Conservation (phyloP, 2,329 filamentous ascomycete species). For the Aureobasidium leucospermi region DNA sequence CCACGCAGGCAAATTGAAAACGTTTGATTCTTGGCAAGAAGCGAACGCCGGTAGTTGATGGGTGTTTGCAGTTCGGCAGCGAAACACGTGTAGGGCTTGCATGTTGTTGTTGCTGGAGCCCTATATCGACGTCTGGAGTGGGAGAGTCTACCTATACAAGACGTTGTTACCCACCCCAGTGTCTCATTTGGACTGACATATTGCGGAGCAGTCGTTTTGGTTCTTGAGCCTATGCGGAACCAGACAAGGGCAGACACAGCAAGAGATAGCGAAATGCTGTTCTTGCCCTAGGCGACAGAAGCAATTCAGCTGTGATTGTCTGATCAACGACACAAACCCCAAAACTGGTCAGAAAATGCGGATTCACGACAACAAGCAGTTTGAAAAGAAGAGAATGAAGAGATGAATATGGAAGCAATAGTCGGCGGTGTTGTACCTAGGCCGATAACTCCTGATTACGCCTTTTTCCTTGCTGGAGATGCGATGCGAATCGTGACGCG, state of each 20-base stretch:
- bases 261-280: neutral
- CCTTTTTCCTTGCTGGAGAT: neutral
- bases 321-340: too few relatives aligned
- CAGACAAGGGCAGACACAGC: neutral
- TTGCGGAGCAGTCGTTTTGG: neutral
- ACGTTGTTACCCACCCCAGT: neutral
- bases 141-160: neutral
- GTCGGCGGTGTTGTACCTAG: neutral
- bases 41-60: neutral
- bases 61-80: neutral
- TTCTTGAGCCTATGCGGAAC: neutral
- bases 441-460: neutral
- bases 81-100: conserved; percentile 5
- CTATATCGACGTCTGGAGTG: neutral
- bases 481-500: neutral
- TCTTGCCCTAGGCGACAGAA: neutral
- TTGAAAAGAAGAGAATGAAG: neutral
- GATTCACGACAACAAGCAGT: neutral
- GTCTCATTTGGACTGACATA: neutral
- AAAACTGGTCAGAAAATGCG: too few relatives aligned
- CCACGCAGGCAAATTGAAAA: conserved; percentile 1
- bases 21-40: neutral
- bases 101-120: neutral
- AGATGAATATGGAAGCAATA: neutral
- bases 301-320: neutral